phyloP scores from a whole-genome alignment of 805 yeast species.

The Ogataea polymorpha region DNA sequence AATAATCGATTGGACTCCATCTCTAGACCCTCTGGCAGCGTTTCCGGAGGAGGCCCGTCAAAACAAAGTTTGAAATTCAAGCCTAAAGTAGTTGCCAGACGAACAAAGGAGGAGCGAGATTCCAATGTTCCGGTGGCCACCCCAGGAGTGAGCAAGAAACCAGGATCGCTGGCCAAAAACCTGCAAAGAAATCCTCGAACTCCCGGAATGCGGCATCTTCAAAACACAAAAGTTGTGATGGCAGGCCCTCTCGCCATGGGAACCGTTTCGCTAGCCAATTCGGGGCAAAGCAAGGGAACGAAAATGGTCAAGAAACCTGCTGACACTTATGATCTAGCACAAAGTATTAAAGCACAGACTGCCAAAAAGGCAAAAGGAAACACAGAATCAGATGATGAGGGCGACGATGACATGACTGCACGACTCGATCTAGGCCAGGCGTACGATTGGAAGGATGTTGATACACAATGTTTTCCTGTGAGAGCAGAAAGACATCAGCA shows the following conservation, averaged over 20 bases:
- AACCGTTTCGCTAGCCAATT: slow-evolving; percentile 42
- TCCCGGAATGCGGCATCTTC: slow-evolving; percentile 31
- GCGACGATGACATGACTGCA: slow-evolving; percentile 42
- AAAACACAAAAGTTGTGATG: slow-evolving; percentile 60
- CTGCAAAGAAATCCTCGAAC: slow-evolving; percentile 33
- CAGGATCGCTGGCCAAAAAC: slow-evolving; percentile 33
- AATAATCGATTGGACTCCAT: slow-evolving; percentile 9
- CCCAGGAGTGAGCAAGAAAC: slow-evolving; percentile 36
- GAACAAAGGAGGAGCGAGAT: slow-evolving; percentile 80
- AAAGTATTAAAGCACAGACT: slow-evolving; percentile 15
- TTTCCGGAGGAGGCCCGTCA: slow-evolving; percentile 18
- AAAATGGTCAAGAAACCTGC: slow-evolving; percentile 1
- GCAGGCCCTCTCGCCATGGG: slow-evolving; percentile 76
- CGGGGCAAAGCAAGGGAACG: not conserved
- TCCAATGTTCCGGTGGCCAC: slow-evolving; percentile 56
- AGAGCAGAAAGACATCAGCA: slow-evolving; percentile 58
- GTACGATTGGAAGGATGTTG: slow-evolving; percentile 49
- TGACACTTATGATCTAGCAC: slow-evolving; percentile 21
- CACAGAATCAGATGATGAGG: slow-evolving; percentile 3
- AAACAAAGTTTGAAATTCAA: slow-evolving; percentile 69
- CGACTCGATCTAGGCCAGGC: slow-evolving; percentile 65
- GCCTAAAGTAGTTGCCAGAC: slow-evolving; percentile 85
- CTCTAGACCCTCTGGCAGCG: slow-evolving; percentile 5
- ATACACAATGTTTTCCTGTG: slow-evolving; percentile 62
- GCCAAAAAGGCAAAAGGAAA: slow-evolving; percentile 12